phyloP scores from a whole-genome alignment of 768 basidiomycete species.

The Lepiota venenata region DNA sequence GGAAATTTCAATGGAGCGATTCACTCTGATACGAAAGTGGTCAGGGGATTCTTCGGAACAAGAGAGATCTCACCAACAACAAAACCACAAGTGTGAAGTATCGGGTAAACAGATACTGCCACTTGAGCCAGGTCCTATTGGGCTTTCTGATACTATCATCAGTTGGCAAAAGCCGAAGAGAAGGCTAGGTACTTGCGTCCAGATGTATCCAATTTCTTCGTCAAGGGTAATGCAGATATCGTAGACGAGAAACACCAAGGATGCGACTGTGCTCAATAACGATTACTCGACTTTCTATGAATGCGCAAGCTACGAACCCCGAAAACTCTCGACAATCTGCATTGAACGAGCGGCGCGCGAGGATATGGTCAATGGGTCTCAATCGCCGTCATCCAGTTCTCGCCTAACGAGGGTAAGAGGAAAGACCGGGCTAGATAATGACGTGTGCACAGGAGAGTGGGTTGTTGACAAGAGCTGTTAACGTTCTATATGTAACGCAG shows the following conservation, averaged over 20 bases:
- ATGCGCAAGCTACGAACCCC: conserved; percentile 15
- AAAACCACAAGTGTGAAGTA: conserved; percentile 25
- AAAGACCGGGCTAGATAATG: neutral
- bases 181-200: conserved; percentile 24
- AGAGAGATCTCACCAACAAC: conserved; percentile 17
- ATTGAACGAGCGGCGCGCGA: neutral
- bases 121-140: conserved; percentile 22
- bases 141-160: conserved; percentile 17
- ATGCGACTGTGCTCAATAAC: conserved; percentile 20
- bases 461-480: neutral
- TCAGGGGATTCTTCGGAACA: neutral
- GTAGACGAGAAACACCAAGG: conserved; percentile 28
- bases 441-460: neutral
- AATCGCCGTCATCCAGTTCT: neutral
- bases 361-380: neutral
- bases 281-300: neutral
- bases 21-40: conserved; percentile 15
- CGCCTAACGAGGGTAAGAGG: neutral
- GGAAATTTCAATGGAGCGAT: conserved; percentile 19
- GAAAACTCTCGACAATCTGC: conserved; percentile 17
- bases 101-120: conserved; percentile 26
- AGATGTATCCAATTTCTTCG: conserved; percentile 31
- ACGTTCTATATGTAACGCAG: conserved; percentile 10
- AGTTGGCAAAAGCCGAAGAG: neutral
- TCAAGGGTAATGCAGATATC: conserved; percentile 32